Percentiles rank a stretch among this genome's conserved stretches.
These are phyloP conservation scores for Neofusicoccum cordaticola DNA, from an alignment of 2,329 filamentous ascomycete genomes.

Conservation along the genomic window DNA sequence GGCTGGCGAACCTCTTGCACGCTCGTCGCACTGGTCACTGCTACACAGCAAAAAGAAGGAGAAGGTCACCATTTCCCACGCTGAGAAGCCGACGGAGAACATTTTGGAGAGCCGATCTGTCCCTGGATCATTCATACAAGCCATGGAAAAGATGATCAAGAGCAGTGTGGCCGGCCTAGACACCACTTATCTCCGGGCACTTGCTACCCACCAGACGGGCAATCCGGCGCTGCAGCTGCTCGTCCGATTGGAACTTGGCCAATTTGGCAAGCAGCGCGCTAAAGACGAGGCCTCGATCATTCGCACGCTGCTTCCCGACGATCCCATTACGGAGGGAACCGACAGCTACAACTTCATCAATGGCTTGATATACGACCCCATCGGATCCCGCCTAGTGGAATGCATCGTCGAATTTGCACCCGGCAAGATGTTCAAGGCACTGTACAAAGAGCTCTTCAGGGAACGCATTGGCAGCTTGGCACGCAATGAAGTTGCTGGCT, in stretches of 20 bases:
- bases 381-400: constrained; percentile 88
- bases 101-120: constrained; percentile 52
- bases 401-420: constrained; percentile 77
- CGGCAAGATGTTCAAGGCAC: constrained; percentile 83
- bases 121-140: constrained; percentile 72
- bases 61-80: constrained; percentile 59
- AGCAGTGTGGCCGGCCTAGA: constrained; percentile 75
- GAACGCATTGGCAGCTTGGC: constrained; percentile 76
- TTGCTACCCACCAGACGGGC: constrained; percentile 85
- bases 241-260: constrained; percentile 77
- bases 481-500: constrained; percentile 86
- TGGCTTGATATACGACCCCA: constrained; percentile 81
- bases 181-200: constrained; percentile 72
- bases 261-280: constrained; percentile 65
- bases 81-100: constrained; percentile 46
- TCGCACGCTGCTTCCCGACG: constrained; percentile 74
- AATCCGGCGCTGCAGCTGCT: constrained; percentile 92
- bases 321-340: constrained; percentile 68
- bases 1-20: constrained; percentile 75
- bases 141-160: constrained; percentile 76
- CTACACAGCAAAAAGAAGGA: constrained; percentile 93
- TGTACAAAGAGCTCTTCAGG: constrained; percentile 78
- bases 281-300: constrained; percentile 69
- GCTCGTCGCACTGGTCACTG: constrained; percentile 60
- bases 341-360: constrained; percentile 80